These are phyloP conservation scores for Davidsoniella australis DNA, from an alignment of 2,329 filamentous ascomycete species.

Conservation along the genomic window DNA sequence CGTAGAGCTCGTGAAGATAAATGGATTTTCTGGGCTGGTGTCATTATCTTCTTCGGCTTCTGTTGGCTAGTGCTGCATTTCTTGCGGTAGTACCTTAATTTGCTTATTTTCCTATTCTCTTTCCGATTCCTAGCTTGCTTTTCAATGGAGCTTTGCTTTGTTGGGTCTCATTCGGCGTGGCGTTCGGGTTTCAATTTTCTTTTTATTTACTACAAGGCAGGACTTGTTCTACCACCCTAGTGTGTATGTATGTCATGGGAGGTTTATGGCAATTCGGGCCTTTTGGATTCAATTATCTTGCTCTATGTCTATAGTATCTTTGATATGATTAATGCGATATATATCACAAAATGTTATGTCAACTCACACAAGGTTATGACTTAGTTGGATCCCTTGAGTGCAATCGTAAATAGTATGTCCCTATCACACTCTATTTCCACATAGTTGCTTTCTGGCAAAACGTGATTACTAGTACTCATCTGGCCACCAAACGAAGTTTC, in stretches of 20 bases:
- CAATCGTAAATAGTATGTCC: conserved; percentile 56
- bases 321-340: neutral
- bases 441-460: conserved; percentile 38
- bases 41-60: conserved; percentile 73
- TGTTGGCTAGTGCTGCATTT: conserved; percentile 84
- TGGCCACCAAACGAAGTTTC: conserved; percentile 55
- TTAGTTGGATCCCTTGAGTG: neutral
- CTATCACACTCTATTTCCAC: conserved; percentile 46
- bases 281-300: neutral
- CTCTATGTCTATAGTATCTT: neutral
- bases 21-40: conserved; percentile 88
- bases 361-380: neutral
- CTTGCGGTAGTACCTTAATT: conserved; percentile 37
- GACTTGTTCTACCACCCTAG: neutral
- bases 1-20: conserved; percentile 84
- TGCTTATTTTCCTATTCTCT: neutral
- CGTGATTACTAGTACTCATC: conserved; percentile 68
- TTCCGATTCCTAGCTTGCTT: conserved; percentile 9
- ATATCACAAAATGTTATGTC: neutral
- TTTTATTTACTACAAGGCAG: neutral
- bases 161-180: conserved; percentile 10
- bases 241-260: neutral
- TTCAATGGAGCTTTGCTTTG: neutral
- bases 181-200: conserved; percentile 5
- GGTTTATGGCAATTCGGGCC: neutral